phyloP scores from a whole-genome alignment of 805 yeast species.

The Priceomyces melissophilus region DNA sequence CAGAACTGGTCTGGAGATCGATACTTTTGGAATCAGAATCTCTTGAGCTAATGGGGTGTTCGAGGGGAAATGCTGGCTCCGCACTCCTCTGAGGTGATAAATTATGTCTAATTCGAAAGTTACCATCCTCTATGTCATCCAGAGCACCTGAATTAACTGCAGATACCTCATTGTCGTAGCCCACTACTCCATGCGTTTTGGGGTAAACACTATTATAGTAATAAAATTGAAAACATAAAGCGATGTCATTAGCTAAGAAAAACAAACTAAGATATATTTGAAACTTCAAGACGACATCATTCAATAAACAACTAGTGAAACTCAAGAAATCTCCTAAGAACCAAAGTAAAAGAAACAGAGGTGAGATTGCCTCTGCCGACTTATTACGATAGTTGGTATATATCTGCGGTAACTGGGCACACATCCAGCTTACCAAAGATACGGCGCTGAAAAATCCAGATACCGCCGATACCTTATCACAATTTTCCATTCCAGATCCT shows the following conservation, averaged over 20 bases:
- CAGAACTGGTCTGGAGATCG: too few relatives aligned
- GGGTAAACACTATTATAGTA: constrained; percentile 40
- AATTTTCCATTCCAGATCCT: constrained; percentile 1
- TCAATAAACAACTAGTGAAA: constrained; percentile 41
- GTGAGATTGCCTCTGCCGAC: constrained; percentile 66
- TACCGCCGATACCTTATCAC: constrained; percentile 5
- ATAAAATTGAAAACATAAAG: constrained; percentile 39
- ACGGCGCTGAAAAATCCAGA: constrained; percentile 33
- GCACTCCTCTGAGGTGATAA: too few relatives aligned
- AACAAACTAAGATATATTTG: constrained; percentile 39
- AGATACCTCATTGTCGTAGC: neutral
- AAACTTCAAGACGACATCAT: constrained; percentile 34
- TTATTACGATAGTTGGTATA: constrained; percentile 53
- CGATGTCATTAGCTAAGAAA: constrained; percentile 36
- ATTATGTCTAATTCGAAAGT: too few relatives aligned
- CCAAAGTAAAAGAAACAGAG: constrained; percentile 60
- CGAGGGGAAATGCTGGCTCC: too few relatives aligned
- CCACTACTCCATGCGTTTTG: constrained; percentile 9
- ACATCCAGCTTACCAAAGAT: constrained; percentile 61
- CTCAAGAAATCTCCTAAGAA: constrained; percentile 60
- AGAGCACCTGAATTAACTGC: neutral
- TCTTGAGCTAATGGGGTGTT: too few relatives aligned
- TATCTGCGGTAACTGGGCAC: constrained; percentile 74
- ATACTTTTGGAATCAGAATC: too few relatives aligned
- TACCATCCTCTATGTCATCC: neutral